Evolutionary conservation across 73 alveolate species (phyloP), one percentile per base, ranked within the genome.

Genomic region (Paramecium pentaurelia): DNA sequence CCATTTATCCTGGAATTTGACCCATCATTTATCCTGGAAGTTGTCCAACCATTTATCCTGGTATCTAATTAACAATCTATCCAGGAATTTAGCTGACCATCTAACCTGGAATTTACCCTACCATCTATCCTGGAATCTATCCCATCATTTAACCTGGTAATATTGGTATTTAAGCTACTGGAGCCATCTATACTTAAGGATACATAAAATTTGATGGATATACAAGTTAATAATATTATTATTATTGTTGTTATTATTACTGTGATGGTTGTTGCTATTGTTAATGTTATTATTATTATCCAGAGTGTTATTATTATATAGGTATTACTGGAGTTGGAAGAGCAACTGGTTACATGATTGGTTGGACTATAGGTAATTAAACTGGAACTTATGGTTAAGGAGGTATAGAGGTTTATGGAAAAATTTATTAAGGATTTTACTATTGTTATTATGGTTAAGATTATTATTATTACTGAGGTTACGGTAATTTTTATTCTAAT

Each of bases 41-140:
- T 18, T 64, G 30, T 9, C 84, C 47, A 64, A 64, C 84, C 84
- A 64, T 64, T 64, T 64, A 64, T 27, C 83, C 83, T 64, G 83
- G 83, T 5, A 64, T 64, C 45, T 64, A 64, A 20, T 51, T 42
- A 11, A 42, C 25, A 28, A 64, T 64, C 25, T 64, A 64, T 7
- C 45, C 16, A 11, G 28, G 47, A 40, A 64, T 64, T 27, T 64
- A 64, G 0, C 83, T 27, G 6, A 42, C 47, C 27, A 64, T 64
- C 28, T 28, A 42, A 0, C 45, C 38, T 12, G 28, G 22, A 32
- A 64, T 64, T 64, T 64, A 64, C 8, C 83, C 83, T 27, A 42
- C 27, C 8, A 64, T 5, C 6, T 28, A 12, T 25, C 47, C 51
- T 42, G 30, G 27, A 40, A 40, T 40, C 3, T 40, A 10, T 1